Base-by-base conservation (phyloP, 2,329 filamentous ascomycete species). In the Bipolaris cookei region DNA sequence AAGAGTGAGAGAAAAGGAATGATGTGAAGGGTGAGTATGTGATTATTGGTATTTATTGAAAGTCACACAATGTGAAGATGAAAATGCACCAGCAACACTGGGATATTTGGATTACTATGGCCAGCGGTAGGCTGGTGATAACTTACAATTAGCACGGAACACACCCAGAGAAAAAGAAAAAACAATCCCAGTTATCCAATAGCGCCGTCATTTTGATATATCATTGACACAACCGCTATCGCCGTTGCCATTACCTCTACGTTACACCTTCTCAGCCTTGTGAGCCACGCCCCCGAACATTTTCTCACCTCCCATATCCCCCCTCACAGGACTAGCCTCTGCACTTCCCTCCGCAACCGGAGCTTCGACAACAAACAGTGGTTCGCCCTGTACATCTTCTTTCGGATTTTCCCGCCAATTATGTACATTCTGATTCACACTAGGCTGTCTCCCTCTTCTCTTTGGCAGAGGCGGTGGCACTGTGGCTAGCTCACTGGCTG, bases 401-500 rank as follows among this genome's bases (percentile, higher is more conserved):
- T n/a, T 56, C 32, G 25, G 59, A 41, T 54, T 58, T 7, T 44
- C 44, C 28, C 38, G 42, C 23, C 54, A 41, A 21, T 38, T 48
- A 37, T 62, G 58, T 8, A 42, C 54, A 53, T 56, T 53, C 41
- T 59, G 20, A 35, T 56, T 67, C 3, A 65, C 41, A 51, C 65
- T 64, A 1, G 66, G 68, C 18, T 66, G 78, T 28, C 81, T 74
- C 56, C 78, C 77, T 28, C 77, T 69, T 18, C 77, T 63, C 37
- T 78, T 80, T 3, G 86, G 85, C 18, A 86, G 69, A 3, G 81
- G 78, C 3, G 84, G 82, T 16, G 68, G 59, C 44, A 56, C 54
- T 48, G 57, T 59, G 23, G 56, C 30, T 18, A 55, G 21, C 13
- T 59, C 56, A 14, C 44, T 45, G 14, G 57, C 54, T 23, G 61